phyloP scores from a whole-genome alignment of 495 filamentous ascomycete species.

The Pseudomonodictys pantanalensis region DNA sequence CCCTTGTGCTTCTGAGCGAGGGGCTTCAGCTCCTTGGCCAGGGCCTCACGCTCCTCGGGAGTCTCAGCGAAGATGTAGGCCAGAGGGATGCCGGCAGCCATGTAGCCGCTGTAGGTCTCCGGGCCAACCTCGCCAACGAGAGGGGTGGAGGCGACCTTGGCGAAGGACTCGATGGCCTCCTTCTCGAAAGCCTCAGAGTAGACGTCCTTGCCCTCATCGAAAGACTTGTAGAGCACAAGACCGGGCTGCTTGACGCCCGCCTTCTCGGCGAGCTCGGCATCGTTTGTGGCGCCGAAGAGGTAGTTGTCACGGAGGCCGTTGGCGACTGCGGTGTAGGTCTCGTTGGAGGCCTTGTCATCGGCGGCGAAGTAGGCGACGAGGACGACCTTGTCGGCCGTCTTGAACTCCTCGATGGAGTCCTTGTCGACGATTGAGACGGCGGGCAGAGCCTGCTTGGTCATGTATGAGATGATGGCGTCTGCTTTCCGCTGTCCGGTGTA shows the following conservation, averaged over 20 bases:
- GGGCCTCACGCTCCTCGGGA: constrained; percentile 77
- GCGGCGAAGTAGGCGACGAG: constrained; percentile 81
- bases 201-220: constrained; percentile 90
- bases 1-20: constrained; percentile 74
- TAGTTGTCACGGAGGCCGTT: constrained; percentile 84
- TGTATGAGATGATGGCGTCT: constrained; percentile 92
- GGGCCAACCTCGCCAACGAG: constrained; percentile 96
- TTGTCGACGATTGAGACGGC: constrained; percentile 78
- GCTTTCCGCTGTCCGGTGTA: constrained; percentile 90
- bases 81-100: constrained; percentile 87
- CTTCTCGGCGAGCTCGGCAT: constrained; percentile 78
- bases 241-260: constrained; percentile 85
- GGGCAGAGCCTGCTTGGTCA: constrained; percentile 96
- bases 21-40: constrained; percentile 62
- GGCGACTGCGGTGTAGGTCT: constrained; percentile 75
- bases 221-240: constrained; percentile 94
- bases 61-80: constrained; percentile 98
- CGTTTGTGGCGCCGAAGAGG: constrained; percentile 83
- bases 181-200: constrained; percentile 76
- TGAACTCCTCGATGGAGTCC: constrained; percentile 88
- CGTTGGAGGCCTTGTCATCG: constrained; percentile 80
- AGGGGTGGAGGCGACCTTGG: constrained; percentile 80
- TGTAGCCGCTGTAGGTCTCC: constrained; percentile 96
- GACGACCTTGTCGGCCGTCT: constrained; percentile 96
- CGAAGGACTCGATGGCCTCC: constrained; percentile 75